phyloP scores from a whole-genome alignment of 257 asterid species.

The Solanum appendiculatum region DNA sequence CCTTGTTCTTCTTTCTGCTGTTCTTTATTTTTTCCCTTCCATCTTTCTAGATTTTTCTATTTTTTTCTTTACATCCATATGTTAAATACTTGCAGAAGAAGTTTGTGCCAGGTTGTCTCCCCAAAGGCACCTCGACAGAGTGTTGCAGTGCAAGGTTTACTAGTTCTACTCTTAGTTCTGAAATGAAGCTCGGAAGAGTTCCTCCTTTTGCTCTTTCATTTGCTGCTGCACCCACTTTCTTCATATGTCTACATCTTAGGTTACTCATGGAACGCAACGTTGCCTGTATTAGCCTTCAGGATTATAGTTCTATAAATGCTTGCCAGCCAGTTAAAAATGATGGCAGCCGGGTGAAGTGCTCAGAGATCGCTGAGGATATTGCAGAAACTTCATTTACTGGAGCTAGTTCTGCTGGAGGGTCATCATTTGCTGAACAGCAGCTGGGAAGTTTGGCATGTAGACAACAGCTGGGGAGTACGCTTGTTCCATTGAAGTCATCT shows the following conservation, averaged over 20 bases:
- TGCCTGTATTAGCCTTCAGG: constrained; percentile 22
- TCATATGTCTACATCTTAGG: constrained; percentile 30
- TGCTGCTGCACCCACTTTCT: constrained; percentile 40
- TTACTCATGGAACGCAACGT: constrained; percentile 30
- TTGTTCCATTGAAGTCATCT: constrained; percentile 9
- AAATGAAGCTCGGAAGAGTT: constrained; percentile 24
- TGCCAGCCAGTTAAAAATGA: constrained; percentile 19
- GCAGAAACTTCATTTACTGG: constrained; percentile 8
- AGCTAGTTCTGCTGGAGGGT: constrained; percentile 12
- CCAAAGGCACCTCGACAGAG: constrained; percentile 42
- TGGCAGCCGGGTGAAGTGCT: constrained; percentile 17
- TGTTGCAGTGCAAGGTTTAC: constrained; percentile 20
- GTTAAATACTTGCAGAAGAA: constrained; percentile 26
- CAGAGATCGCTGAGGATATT: constrained; percentile 10
- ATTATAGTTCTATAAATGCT: constrained; percentile 11
- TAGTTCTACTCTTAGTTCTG: constrained; percentile 26
- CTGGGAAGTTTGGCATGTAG: constrained; percentile 7
- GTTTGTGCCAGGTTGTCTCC: constrained; percentile 26
- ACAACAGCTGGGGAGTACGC: constrained; percentile 10
- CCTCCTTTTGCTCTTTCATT: constrained; percentile 40
- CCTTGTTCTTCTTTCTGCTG: neutral
- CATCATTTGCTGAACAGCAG: constrained; percentile 14
- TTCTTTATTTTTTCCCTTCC: neutral
- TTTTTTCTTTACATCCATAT: neutral
- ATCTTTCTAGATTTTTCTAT: neutral